phyloP scores from a whole-genome alignment of 257 asterid genomes.

The Fraxinus cuspidata region DNA sequence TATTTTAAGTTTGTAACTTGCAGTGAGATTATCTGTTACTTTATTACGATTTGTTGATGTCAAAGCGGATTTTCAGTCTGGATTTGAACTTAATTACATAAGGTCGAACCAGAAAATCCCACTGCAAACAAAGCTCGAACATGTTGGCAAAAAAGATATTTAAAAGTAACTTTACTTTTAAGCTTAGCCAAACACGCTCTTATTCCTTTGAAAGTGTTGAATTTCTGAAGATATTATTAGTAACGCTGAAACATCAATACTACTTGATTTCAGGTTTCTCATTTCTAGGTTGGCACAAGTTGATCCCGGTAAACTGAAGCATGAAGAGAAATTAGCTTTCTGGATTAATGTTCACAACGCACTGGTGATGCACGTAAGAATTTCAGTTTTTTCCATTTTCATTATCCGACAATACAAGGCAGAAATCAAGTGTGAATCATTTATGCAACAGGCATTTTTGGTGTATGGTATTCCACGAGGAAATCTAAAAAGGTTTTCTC shows the following conservation, averaged over 20 bases:
- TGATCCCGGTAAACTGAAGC: constrained; percentile 73
- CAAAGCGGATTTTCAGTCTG: background rate
- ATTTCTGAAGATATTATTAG: background rate
- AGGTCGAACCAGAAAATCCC: background rate
- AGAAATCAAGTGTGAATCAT: background rate
- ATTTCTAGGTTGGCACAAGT: constrained; percentile 59
- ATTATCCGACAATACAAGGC: background rate
- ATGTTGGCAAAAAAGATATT: background rate
- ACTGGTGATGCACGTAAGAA: constrained; percentile 89
- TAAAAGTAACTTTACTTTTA: background rate
- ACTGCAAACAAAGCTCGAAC: background rate
- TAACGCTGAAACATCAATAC: background rate
- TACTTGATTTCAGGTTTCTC: constrained; percentile 54
- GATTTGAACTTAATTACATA: background rate
- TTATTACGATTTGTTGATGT: background rate
- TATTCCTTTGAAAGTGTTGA: background rate
- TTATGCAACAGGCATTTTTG: constrained; percentile 59
- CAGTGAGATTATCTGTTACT: background rate
- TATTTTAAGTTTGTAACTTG: background rate
- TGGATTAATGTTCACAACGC: constrained; percentile 97
- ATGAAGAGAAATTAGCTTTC: constrained; percentile 80
- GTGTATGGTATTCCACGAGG: constrained; percentile 75
- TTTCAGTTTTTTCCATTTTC: background rate
- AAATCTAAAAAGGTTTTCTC: constrained; percentile 63
- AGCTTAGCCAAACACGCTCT: background rate